Evolutionary conservation across 2,329 filamentous ascomycete species (phyloP), one percentile per base, ranked within the genome.

Genomic region (Hirsutella rhossiliensis): DNA sequence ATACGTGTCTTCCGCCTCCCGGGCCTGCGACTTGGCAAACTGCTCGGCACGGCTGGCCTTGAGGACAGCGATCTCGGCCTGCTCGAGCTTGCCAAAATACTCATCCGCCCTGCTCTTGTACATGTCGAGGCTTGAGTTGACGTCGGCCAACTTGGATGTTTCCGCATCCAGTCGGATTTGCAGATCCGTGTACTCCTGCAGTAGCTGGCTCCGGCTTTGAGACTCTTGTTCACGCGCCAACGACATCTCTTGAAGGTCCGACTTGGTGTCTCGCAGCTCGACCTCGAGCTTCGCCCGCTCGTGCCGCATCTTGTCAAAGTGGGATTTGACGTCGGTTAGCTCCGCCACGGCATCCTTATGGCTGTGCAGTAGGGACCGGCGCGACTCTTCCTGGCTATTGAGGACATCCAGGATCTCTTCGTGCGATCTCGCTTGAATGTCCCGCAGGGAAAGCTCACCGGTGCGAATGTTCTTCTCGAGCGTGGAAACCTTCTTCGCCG

Each of bases 71-170:
- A 97, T 94, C 62, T 98, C 90, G 15, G 92, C 92, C 59, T 97
- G 90, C 62, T 98, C 90, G 18, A 98, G 78, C 65, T 95, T 96
- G 69, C 80, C 85, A 65, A 96, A 98, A 64, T 98, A 97, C 60
- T 97, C 90, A 57, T 97, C 88, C 4, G 90, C 85, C 38, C 90
- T 81, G 50, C 78, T 80, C 73, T 94, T 96, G 72, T 97, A 98
- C 48, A 96, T 68, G 48, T 80, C 82, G 37, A 97, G 74, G 60
- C 84, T 94, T 3, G 87, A 84, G 8, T 79, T 80, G 38, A 95
- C 80, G 61, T 98, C 90, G 27, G 82, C 77, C 27, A 90, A 73
- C 60, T 85, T 90, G 1, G 87, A 94, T 1, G 80, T 78, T 64
- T 97, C 92, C 6, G 84, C 82, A 58, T 97, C 92, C 15, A 97